Base-by-base conservation (phyloP, 352 stramenopile species). In the Phytophthora pisi region DNA sequence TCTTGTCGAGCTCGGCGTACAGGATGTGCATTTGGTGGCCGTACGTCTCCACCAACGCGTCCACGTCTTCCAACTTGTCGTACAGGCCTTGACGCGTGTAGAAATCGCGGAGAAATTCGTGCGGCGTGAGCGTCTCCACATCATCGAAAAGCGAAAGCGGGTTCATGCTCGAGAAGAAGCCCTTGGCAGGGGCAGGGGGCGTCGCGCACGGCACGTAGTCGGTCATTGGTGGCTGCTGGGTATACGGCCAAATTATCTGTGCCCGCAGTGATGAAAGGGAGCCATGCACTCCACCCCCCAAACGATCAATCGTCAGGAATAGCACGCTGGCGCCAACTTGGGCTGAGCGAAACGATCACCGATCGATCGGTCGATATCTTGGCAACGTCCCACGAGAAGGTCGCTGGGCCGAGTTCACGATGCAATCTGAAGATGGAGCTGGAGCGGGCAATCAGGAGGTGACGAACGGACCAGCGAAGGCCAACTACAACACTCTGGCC, bases 11-110 rank as follows among this genome's bases (percentile, higher is more conserved):
- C 54, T 88, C 79, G 6, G 58, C 62, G 54, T 90, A 93, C 11
- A 93, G 71, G 50, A 80, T 47, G 16, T 69, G 68, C 69, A 91
- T 80, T 11, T 87, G 74, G 24, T 87, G 74, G 5, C 70, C 72
- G 45, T 90, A 93, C 0, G 64, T 61, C 6, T 66, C 64, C 2
- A 93, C 79, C 11, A 93, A 68, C 2, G 78, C 77, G 23, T 91
- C 79, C 28, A 93, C 79, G 42, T 93, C 85, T 55, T 82, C 77
- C 40, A 93, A 72, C 53, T 93, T 93, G 57, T 93, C 78, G 18
- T 74, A 65, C 1, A 89, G 76, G 0, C 82, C 79, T 36, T 74
- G 78, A 26, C 79, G 74, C 10, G 82, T 90, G 74, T 93, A 93
- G 18, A 93, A 93, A 24, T 93, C 81, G 2, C 81, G 77, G 4